phyloP scores from a whole-genome alignment of 1,284 basidiomycete genomes.

The Microbotryum silenes-acaulis region DNA sequence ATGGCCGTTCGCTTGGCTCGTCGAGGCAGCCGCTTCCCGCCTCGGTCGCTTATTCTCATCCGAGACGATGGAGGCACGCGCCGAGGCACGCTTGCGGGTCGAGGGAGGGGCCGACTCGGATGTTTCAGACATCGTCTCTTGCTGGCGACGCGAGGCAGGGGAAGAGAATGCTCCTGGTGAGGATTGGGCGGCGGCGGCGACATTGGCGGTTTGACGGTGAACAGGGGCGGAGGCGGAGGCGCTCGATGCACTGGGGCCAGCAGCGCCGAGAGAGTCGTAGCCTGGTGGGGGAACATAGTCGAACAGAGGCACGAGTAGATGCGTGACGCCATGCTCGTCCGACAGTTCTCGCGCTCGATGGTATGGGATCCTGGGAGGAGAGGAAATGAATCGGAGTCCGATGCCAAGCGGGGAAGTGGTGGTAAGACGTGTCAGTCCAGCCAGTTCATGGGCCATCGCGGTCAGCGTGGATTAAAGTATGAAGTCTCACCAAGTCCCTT shows the following conservation, averaged over 20 bases:
- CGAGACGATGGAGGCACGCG: too few species aligned
- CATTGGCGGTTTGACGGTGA: not conserved
- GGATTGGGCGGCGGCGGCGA: not conserved
- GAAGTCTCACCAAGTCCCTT: conserved; percentile 81
- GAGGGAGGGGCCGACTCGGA: too few species aligned
- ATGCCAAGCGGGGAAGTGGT: too few species aligned
- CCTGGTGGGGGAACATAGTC: conserved; percentile 65
- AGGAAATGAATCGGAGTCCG: not conserved
- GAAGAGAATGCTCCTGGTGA: too few species aligned
- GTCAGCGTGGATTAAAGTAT: not conserved
- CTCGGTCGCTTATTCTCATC: not conserved
- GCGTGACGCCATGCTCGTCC: conserved; percentile 76
- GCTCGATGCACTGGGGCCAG: conserved; percentile 11
- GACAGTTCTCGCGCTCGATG: conserved; percentile 84
- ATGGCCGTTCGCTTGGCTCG: not conserved
- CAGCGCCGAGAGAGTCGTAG: conserved; percentile 3
- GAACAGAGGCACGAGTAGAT: conserved; percentile 76
- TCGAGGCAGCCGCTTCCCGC: not conserved
- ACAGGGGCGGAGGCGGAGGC: conserved; percentile 11
- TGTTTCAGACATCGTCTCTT: too few species aligned
- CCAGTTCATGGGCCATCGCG: conserved; percentile 17
- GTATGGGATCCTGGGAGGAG: conserved; percentile 68
- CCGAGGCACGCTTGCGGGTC: too few species aligned
- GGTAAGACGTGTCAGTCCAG: conserved; percentile 1
- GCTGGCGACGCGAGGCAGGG: too few species aligned